A percentile compares a stretch with the other conserved stretches of the same genome.
These are phyloP conservation scores for Phytophthora cajani DNA, from an alignment of 352 stramenopile species.

Conservation along the genomic window DNA sequence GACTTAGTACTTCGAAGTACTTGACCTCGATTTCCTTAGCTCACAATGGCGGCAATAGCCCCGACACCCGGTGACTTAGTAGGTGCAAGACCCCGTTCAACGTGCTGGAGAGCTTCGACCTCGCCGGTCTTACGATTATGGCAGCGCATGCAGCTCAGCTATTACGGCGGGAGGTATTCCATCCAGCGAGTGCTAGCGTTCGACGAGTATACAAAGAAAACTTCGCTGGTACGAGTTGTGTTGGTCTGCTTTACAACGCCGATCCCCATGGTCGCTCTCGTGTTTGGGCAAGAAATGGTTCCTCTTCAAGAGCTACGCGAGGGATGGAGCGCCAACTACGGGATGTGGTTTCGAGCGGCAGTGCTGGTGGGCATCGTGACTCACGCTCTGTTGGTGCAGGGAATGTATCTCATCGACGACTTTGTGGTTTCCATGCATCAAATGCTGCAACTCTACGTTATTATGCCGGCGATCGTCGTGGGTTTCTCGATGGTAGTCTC, in stretches of 20 bases:
- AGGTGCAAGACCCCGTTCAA: neutral
- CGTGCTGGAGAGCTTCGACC: neutral
- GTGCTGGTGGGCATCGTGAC: slow-evolving; percentile 9
- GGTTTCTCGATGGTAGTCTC: neutral
- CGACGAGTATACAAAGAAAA: slow-evolving; percentile 12
- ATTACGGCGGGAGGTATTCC: slow-evolving; percentile 20
- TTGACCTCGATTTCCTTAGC: neutral
- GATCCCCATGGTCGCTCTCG: slow-evolving; percentile 8
- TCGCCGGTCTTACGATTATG: neutral
- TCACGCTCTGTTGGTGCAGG: slow-evolving; percentile 3
- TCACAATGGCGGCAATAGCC: neutral
- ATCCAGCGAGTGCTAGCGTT: slow-evolving; percentile 14
- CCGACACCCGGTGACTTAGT: neutral
- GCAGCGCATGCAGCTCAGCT: slow-evolving; percentile 21
- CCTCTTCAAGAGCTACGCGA: slow-evolving; percentile 9
- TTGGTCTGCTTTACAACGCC: slow-evolving; percentile 11
- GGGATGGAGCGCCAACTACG: slow-evolving; percentile 20
- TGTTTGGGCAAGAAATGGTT: slow-evolving; percentile 8
- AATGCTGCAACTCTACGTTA: neutral
- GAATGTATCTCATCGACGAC: slow-evolving; percentile 9
- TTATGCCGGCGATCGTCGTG: neutral
- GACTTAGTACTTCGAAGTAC: no score
- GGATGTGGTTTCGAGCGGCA: slow-evolving; percentile 16
- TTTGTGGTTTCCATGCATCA: neutral
- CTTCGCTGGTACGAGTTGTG: slow-evolving; percentile 4